A percentile compares a stretch with the other conserved stretches of the same genome.
phyloP scores from a whole-genome alignment of 352 stramenopile species.

The Pelagophyceae sp. region DNA sequence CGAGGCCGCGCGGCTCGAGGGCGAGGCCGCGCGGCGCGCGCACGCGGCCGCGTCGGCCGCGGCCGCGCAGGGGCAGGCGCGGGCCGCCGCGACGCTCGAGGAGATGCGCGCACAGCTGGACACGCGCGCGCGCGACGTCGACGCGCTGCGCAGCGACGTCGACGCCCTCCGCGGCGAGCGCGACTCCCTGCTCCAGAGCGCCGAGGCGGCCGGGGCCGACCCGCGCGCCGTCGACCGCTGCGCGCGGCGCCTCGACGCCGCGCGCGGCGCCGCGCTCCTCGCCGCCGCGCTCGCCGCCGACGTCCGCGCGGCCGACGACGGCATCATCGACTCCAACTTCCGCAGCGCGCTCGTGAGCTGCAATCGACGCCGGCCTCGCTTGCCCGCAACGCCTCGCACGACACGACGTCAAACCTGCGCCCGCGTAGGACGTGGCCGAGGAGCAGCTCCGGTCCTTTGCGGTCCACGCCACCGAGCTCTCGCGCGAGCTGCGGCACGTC shows the following conservation, averaged over 20 bases:
- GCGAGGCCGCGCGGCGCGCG: background rate
- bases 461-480: background rate
- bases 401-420: too few species aligned
- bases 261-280: slow-evolving; percentile 13
- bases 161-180: too few species aligned
- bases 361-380: too few species aligned
- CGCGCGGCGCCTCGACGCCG: slow-evolving; percentile 1
- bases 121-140: background rate
- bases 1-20: too few species aligned
- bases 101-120: slow-evolving; percentile 7
- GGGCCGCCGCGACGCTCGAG: background rate
- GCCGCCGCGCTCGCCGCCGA: slow-evolving; percentile 7
- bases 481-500: background rate
- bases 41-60: background rate
- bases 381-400: too few species aligned
- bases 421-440: slow-evolving; percentile 6
- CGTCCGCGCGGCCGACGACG: background rate
- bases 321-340: background rate
- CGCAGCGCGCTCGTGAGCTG: background rate
- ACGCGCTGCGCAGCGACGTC: too few species aligned
- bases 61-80: background rate
- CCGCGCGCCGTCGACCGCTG: background rate
- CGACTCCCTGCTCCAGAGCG: too few species aligned
- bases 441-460: slow-evolving; percentile 12
- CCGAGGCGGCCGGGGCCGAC: too few species aligned